Base-by-base conservation (phyloP, 257 asterid species). In the Lavandula angustifolia region DNA sequence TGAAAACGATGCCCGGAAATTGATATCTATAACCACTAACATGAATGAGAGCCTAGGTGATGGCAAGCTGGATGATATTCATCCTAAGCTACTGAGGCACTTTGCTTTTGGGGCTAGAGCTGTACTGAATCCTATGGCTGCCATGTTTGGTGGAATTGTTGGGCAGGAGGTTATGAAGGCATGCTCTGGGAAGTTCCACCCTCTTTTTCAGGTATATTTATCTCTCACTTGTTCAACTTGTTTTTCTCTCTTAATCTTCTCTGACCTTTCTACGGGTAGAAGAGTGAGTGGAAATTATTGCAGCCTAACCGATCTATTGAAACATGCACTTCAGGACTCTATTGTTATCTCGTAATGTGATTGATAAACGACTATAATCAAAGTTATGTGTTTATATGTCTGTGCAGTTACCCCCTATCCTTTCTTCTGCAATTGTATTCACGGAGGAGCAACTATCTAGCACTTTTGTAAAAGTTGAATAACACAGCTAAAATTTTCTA, bases 81-180 rank as follows among this genome's bases (percentile, higher is more conserved):
- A 86, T 64, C 87, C 88, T 17, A 86, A 83, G 67, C 92, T 91
- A 70, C 71, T 91, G 64, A 79, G 73, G 63, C 83, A 86, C 42
- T 91, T 91, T 68, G 85, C 95, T 65, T 87, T 79, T 79, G 98
- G 98, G 66, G 86, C 96, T 31, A 87, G 96, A 54, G 98, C 96
- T 46, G 92, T 88, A 42, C 82, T 91, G 67, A 91, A 88, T 71
- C 96, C 98, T 54, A 86, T 91, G 96, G 96, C 98, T 75, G 98
- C 96, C 78, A 91, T 91, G 88, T 91, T 88, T 74, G 98, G 98
- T 66, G 98, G 98, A 70, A 81, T 91, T 77, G 96, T 91, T 46
- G 98, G 96, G 38, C 98, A 91, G 86, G 98, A 91, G 79, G 89
- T 91, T 76, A 58, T 91, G 81, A 91, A 91, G 85, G 98, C 98